A percentile compares a stretch with the other conserved stretches of the same genome.
Conservation (phyloP, 208 protist species). For the Crithidia thermophila region DNA sequence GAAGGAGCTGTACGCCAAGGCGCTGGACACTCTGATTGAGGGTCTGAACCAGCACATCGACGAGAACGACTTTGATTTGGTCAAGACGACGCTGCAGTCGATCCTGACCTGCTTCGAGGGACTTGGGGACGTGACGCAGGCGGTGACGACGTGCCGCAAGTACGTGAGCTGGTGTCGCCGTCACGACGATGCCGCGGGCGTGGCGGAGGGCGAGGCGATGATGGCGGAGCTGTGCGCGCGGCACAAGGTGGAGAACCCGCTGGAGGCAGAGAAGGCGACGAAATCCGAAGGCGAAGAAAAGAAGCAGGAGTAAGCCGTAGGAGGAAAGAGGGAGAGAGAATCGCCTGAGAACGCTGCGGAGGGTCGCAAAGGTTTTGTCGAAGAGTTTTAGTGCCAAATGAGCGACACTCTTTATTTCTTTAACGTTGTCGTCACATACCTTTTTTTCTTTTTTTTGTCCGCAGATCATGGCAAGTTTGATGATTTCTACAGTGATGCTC, state of each 20-base stretch:
- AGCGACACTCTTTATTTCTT: no score
- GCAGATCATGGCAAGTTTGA: no score
- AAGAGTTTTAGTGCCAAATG: no score
- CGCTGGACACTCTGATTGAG: constrained; percentile 86
- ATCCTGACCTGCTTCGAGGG: constrained; percentile 86
- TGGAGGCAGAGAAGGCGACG: constrained; percentile 15
- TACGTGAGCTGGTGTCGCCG: constrained; percentile 89
- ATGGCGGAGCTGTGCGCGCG: constrained; percentile 58
- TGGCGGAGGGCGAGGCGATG: constrained; percentile 61
- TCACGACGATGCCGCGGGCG: constrained; percentile 69
- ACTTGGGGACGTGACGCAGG: constrained; percentile 80
- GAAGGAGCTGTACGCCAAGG: constrained; percentile 70
- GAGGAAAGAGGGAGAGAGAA: background rate
- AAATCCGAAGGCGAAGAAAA: background rate
- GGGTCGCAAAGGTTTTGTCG: no score
- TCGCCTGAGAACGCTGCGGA: background rate
- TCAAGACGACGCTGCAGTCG: constrained; percentile 73
- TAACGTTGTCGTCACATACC: background rate
- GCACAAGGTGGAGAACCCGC: constrained; percentile 44
- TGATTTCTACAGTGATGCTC: no score
- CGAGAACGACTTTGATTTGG: constrained; percentile 72
- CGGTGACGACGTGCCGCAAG: constrained; percentile 80
- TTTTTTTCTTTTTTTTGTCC: background rate
- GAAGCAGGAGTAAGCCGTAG: background rate
- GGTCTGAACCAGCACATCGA: constrained; percentile 87